Conservation (phyloP, 2,329 filamentous ascomycete species). For the Fusarium verrucosum region DNA sequence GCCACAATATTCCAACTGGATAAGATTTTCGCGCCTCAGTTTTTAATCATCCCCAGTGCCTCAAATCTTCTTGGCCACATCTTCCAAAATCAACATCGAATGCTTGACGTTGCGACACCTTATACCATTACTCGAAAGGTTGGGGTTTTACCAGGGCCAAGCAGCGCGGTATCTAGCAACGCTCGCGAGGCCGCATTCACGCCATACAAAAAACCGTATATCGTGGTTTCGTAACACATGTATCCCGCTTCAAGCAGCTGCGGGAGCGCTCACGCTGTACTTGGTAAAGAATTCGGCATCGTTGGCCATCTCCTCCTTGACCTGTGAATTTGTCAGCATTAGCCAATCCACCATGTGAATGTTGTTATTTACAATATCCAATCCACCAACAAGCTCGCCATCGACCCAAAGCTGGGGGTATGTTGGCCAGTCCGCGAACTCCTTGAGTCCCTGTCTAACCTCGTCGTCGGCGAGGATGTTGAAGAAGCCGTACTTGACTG, state of each 20-base stretch:
- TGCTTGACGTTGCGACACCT: conserved; percentile 1
- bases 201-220: conserved; percentile 13
- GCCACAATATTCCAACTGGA: background rate
- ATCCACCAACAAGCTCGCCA: conserved; percentile 88
- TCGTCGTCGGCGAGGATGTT: conserved; percentile 98
- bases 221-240: conserved; percentile 10
- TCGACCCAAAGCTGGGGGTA: conserved; percentile 94
- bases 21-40: background rate
- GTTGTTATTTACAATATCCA: conserved; percentile 89
- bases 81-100: background rate
- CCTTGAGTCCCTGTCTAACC: conserved; percentile 94
- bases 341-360: background rate
- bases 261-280: conserved; percentile 66
- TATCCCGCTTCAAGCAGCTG: conserved; percentile 48
- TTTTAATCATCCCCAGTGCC: conserved; percentile 1
- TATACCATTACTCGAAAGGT: background rate
- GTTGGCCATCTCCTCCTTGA: conserved; percentile 91
- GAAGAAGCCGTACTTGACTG: conserved; percentile 97
- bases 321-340: conserved; percentile 59
- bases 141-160: background rate
- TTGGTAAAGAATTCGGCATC: conserved; percentile 83
- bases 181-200: conserved; percentile 11
- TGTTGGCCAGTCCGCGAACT: conserved; percentile 98
- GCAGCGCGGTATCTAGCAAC: conserved; percentile 1
- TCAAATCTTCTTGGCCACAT: background rate